Evolutionary conservation across 768 basidiomycete species (phyloP).

Genomic region (Epithele typhae): DNA sequence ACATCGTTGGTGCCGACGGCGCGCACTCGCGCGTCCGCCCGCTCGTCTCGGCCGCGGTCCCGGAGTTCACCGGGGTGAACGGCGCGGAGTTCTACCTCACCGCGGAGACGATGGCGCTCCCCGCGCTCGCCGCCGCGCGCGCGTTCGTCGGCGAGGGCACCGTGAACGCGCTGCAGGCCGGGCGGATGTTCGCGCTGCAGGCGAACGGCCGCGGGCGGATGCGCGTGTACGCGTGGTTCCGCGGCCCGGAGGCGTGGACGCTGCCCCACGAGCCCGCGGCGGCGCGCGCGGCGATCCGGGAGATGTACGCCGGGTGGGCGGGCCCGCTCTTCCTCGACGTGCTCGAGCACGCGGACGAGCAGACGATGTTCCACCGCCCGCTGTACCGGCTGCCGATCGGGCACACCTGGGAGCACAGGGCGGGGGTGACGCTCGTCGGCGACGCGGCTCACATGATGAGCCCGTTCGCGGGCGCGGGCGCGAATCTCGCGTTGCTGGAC

Average conservation of each 20-base stretch:
- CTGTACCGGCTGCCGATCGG: conserved; percentile 9
- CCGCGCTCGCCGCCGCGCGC: neutral
- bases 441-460: conserved; percentile 37
- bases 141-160: conserved; percentile 25
- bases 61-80: conserved; percentile 30
- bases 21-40: conserved; percentile 35
- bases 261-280: conserved; percentile 3
- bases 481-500: conserved; percentile 31
- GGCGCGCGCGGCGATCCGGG: conserved; percentile 4
- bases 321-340: conserved; percentile 9
- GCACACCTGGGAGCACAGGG: conserved; percentile 9
- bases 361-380: conserved; percentile 8
- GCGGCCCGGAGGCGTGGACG: conserved; percentile 9
- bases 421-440: conserved; percentile 5
- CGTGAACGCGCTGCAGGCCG: conserved; percentile 24
- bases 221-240: conserved; percentile 5
- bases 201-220: conserved; percentile 25
- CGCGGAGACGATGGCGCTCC: conserved; percentile 5
- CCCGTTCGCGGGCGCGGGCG: conserved; percentile 34
- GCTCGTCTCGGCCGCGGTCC: conserved; percentile 26
- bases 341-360: conserved; percentile 3
- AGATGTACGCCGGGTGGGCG: conserved; percentile 2
- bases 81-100: conserved; percentile 19
- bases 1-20: conserved; percentile 37
- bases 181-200: conserved; percentile 27